Evolutionary conservation across 148 eudicot species (phyloP), one percentile per base, ranked within the genome.

Genomic region (Silene latifolia): DNA sequence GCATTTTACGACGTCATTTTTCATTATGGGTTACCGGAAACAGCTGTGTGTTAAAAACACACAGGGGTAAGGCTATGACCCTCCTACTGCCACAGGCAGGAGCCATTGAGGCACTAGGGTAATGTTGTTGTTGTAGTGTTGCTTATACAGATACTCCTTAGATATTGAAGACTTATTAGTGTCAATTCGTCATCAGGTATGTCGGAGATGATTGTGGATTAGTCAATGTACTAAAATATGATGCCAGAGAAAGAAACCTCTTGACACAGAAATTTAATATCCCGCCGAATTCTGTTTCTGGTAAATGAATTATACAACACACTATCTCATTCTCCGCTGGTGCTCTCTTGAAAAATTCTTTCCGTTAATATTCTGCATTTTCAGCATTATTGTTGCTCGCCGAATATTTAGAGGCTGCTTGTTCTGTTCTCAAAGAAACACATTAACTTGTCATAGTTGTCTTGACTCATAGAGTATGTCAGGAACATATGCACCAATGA

Each of bases 161-260:
- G 32, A 14, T 19, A 68, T 13, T 29, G 24, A 17, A 56, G 61
- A 68, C 53, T 51, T 72, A 25, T 62, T 63, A 29, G 20, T n/a
- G n/a, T n/a, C n/a, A n/a, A n/a, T n/a, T n/a, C n/a, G n/a, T n/a
- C n/a, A n/a, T n/a, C n/a, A 95, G 99, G 94, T 92, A 95, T 82
- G 35, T 92, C 39, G 99, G 97, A 63, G 99, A 92, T 65, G 99
- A 92, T 65, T 83, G 82, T 80, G 97, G 97, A 62, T 80, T 82
- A 44, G 75, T 95, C 67, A 85, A 91, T 53, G 88, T 87, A 61
- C 60, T 92, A 57, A 85, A 88, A 80, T 95, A 86, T 80, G 90
- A 90, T 79, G 82, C 77, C 70, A 87, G 85, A 79, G 90, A 85
- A 70, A 77, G 80, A 70, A 80, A 80, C 73, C 79, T 95, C 83